These are phyloP conservation scores for Conticribra guillardii DNA, from an alignment of 108 stramenopile genomes.

Conservation along the genomic window DNA sequence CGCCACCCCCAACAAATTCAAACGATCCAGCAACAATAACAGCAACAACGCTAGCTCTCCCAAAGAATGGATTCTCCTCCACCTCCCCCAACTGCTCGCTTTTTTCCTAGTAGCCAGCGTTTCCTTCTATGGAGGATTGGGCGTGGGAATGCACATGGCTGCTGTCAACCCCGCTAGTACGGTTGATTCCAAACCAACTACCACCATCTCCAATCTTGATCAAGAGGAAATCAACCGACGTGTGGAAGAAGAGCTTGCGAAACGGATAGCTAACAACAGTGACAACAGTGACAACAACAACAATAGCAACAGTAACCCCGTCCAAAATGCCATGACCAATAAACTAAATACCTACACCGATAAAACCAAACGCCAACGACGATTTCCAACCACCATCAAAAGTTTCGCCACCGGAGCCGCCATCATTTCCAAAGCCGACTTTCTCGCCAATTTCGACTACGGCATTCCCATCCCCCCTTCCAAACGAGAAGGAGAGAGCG, in stretches of 20 bases:
- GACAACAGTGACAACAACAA: not conserved
- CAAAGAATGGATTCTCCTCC: too few species aligned
- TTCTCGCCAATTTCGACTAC: constrained; percentile 59
- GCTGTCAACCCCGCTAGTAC: not conserved
- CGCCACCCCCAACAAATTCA: too few species aligned
- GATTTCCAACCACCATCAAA: constrained; percentile 47
- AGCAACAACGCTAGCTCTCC: too few species aligned
- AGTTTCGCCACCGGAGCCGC: constrained; percentile 54
- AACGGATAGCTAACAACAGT: too few species aligned
- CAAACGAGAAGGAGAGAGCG: constrained; percentile 40
- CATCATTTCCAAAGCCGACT: constrained; percentile 52
- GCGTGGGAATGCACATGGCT: constrained; percentile 25
- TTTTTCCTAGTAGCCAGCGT: constrained; percentile 17
- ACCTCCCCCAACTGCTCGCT: constrained; percentile 24
- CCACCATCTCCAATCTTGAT: not conserved
- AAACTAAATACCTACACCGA: constrained; percentile 3
- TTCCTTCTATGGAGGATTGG: constrained; percentile 31
- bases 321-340: not conserved
- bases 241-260: not conserved
- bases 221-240: not conserved
- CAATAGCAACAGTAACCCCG: not conserved
- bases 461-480: constrained; percentile 62
- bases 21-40: too few species aligned
- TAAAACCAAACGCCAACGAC: not conserved
- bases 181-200: not conserved